A percentile compares a stretch with the other conserved stretches of the same genome.
Conservation (phyloP, 1,284 basidiomycete genomes). For the Ceratobasidium sp. region DNA sequence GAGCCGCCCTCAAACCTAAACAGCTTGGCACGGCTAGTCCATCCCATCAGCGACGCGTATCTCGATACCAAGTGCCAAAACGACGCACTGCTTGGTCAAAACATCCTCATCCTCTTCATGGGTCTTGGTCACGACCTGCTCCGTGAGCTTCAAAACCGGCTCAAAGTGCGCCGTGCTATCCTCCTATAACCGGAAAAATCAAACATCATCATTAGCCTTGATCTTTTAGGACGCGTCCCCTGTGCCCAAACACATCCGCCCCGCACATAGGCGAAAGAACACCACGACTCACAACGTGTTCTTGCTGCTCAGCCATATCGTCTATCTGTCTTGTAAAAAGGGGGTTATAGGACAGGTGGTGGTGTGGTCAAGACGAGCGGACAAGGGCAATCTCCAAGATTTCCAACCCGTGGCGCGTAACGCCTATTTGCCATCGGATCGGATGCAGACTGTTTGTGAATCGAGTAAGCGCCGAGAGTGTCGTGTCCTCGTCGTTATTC, state of each 20-base stretch:
- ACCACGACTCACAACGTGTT: slow-evolving; percentile 38
- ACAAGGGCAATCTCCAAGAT: slow-evolving; percentile 37
- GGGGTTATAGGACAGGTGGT: not conserved
- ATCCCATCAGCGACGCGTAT: slow-evolving; percentile 47
- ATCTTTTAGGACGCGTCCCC: slow-evolving; percentile 1
- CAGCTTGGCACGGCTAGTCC: slow-evolving; percentile 91
- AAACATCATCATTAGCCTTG: slow-evolving; percentile 1
- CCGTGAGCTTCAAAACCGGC: slow-evolving; percentile 96
- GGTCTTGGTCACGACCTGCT: slow-evolving; percentile 95
- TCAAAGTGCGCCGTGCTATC: slow-evolving; percentile 94
- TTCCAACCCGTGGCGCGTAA: slow-evolving; percentile 34
- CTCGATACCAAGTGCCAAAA: slow-evolving; percentile 50
- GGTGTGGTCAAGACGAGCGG: not conserved
- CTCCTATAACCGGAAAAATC: slow-evolving; percentile 63
- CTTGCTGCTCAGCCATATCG: slow-evolving; percentile 37
- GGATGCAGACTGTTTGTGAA: slow-evolving; percentile 42
- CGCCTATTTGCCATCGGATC: slow-evolving; percentile 22
- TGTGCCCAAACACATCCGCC: slow-evolving; percentile 18
- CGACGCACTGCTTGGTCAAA: slow-evolving; percentile 93
- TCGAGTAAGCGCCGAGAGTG: slow-evolving; percentile 31
- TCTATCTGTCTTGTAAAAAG: slow-evolving; percentile 12
- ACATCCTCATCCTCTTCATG: slow-evolving; percentile 94
- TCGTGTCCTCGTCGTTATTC: not conserved
- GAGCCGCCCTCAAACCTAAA: slow-evolving; percentile 90
- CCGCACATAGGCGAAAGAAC: not conserved